Evolutionary conservation across 2,329 filamentous ascomycete species (phyloP).

Genomic region (Penicillium sp.): DNA sequence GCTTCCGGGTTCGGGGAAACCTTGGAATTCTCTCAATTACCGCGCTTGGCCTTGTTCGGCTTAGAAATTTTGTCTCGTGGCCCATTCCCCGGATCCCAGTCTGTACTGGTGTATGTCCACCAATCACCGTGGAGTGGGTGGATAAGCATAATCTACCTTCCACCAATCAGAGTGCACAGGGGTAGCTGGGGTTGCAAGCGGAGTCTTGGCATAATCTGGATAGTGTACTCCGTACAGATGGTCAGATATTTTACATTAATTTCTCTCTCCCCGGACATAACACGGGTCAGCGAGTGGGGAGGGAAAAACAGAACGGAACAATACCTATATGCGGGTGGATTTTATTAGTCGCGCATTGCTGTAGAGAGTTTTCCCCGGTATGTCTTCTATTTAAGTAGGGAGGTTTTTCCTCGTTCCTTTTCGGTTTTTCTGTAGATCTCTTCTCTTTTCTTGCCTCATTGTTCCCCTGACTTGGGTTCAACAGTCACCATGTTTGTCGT

Average conservation of each 20-base stretch:
- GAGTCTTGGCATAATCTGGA: constrained; percentile 11
- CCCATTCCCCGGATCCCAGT: constrained; percentile 16
- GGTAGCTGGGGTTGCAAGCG: constrained; percentile 10
- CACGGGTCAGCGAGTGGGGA: constrained; percentile 1
- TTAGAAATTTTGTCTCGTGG: constrained; percentile 2
- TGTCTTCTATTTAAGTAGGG: constrained; percentile 4
- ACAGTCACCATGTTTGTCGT: constrained; percentile 30
- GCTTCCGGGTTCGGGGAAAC: constrained; percentile 1
- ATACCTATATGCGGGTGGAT: constrained; percentile 1
- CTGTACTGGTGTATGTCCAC: constrained; percentile 1
- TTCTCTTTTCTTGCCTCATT: background rate
- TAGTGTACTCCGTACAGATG: background rate
- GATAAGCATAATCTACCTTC: background rate
- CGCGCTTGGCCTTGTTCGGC: constrained; percentile 5
- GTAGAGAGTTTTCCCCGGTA: background rate
- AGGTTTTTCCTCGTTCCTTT: background rate
- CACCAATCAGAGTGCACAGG: constrained; percentile 4
- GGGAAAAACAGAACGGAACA: background rate
- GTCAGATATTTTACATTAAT: constrained; percentile 5
- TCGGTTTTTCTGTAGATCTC: background rate
- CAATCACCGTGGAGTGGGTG: constrained; percentile 5
- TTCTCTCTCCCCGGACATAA: constrained; percentile 1
- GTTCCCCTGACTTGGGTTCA: constrained; percentile 1
- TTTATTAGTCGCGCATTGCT: background rate
- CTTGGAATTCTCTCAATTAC: background rate